Percentiles rank a stretch among this genome's conserved stretches.
phyloP scores from a whole-genome alignment of 1,284 basidiomycete genomes.

The Ganoderma multipileum region DNA sequence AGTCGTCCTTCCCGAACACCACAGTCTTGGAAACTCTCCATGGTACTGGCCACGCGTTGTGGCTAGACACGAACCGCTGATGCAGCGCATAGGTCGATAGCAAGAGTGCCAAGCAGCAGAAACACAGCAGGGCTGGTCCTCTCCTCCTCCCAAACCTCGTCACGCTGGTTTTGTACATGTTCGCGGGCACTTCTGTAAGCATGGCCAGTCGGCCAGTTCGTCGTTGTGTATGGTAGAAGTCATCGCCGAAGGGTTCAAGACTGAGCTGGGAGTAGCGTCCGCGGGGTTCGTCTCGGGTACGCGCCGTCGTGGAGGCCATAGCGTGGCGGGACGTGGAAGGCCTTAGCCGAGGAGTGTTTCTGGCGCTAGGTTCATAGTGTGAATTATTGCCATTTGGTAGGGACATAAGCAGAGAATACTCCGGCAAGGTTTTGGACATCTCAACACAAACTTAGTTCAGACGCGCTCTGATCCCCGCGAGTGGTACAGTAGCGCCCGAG shows the following conservation, averaged over 20 bases:
- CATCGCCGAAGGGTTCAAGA: constrained; percentile 62
- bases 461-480: too few species aligned
- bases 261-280: constrained; percentile 44
- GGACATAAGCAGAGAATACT: too few species aligned
- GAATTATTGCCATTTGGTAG: too few species aligned
- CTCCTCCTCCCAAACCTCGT: constrained; percentile 64
- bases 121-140: constrained; percentile 56
- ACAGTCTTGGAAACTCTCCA: constrained; percentile 75
- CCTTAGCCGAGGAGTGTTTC: constrained; percentile 19
- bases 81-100: constrained; percentile 66
- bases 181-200: constrained; percentile 61
- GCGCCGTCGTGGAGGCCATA: constrained; percentile 10
- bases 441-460: too few species aligned
- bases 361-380: background rate
- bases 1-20: constrained; percentile 77
- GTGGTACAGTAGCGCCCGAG: too few species aligned
- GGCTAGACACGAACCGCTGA: constrained; percentile 59
- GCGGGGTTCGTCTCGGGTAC: constrained; percentile 17
- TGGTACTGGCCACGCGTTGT: constrained; percentile 71
- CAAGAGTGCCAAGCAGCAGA: constrained; percentile 55
- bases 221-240: constrained; percentile 32
- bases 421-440: too few species aligned
- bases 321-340: constrained; percentile 4
- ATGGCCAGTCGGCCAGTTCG: constrained; percentile 17
- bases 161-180: constrained; percentile 63